Conservation (phyloP, 768 basidiomycete genomes). For the Tylopilus sp. region DNA sequence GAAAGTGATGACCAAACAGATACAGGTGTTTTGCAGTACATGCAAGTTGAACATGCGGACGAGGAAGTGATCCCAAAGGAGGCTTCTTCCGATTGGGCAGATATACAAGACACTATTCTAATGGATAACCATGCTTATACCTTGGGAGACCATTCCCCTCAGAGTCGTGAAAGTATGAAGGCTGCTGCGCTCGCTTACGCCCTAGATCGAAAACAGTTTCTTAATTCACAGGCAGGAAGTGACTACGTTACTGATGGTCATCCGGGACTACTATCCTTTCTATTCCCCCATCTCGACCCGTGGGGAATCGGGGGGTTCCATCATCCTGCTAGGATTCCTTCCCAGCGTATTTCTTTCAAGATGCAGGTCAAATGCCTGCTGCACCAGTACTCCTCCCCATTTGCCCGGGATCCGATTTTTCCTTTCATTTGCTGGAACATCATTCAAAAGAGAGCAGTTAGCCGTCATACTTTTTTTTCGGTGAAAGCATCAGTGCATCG, state of each 20-base stretch:
- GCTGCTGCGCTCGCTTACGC: background rate
- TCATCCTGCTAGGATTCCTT: background rate
- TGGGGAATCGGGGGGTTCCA: background rate
- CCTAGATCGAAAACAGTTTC: background rate
- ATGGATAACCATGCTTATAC: background rate
- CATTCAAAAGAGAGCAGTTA: background rate
- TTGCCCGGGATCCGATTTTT: background rate
- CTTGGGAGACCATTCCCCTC: background rate
- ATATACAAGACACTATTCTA: background rate
- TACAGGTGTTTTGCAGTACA: background rate
- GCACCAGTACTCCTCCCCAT: background rate
- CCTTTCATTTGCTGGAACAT: background rate
- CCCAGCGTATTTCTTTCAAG: background rate
- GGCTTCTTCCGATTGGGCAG: background rate
- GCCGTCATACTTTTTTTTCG: background rate
- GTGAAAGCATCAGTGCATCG: background rate
- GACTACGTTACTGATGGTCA: background rate
- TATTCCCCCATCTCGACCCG: background rate
- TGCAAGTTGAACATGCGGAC: background rate
- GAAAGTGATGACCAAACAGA: no score
- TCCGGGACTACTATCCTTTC: background rate
- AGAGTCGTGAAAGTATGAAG: background rate
- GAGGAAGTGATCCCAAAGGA: background rate
- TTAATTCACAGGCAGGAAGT: background rate
- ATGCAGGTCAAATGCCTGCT: background rate